Evolutionary conservation across 805 yeast species (phyloP).

Genomic region (Candida parachauliodes): DNA sequence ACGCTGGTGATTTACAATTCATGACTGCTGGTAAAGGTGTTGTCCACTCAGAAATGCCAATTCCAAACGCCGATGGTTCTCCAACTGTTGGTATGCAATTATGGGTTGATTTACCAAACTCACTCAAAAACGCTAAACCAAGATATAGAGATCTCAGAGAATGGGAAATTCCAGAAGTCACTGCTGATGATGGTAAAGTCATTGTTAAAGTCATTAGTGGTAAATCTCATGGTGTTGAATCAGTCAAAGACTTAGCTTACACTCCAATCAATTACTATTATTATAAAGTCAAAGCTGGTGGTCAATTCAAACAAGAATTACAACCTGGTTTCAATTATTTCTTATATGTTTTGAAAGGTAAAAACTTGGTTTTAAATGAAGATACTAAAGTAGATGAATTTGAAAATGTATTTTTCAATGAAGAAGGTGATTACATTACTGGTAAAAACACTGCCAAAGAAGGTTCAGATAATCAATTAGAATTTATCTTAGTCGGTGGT

Average conservation of each 20-base stretch:
- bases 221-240: conserved; percentile 68
- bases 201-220: conserved; percentile 76
- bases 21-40: conserved; percentile 93
- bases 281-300: conserved; percentile 62
- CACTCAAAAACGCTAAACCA: conserved; percentile 61
- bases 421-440: conserved; percentile 59
- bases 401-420: conserved; percentile 60
- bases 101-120: conserved; percentile 80
- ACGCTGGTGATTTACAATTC: conserved; percentile 83
- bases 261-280: conserved; percentile 78
- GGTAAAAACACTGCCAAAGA: conserved; percentile 47
- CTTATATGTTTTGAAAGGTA: conserved; percentile 64
- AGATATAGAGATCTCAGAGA: conserved; percentile 73
- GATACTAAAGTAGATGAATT: conserved; percentile 39
- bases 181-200: conserved; percentile 59
- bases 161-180: conserved; percentile 67
- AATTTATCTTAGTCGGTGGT: conserved; percentile 76
- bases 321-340: conserved; percentile 64
- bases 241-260: conserved; percentile 70
- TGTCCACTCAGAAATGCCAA: conserved; percentile 85
- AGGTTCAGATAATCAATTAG: conserved; percentile 35
- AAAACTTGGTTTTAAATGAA: conserved; percentile 43
- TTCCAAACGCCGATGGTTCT: conserved; percentile 47
- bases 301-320: conserved; percentile 55
- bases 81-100: conserved; percentile 67